phyloP scores from a whole-genome alignment of 176 grass and related monocot species.

The Musa schizocarpa region DNA sequence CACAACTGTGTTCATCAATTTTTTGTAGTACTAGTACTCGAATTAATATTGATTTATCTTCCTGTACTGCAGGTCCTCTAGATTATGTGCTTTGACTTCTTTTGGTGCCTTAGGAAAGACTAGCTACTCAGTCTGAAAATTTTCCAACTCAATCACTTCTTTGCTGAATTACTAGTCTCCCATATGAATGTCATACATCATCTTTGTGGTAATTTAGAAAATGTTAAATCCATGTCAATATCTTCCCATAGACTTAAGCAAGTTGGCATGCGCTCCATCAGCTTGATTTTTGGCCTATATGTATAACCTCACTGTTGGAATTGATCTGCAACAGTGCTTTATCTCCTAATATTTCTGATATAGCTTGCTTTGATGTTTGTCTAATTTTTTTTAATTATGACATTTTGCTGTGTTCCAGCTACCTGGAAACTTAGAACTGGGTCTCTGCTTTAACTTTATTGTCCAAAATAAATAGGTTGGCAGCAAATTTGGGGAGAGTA shows the following conservation, averaged over 20 bases:
- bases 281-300: neutral
- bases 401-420: neutral
- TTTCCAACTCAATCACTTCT: too few species aligned
- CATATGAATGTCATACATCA: neutral
- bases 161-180: neutral
- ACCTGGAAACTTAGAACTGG: neutral
- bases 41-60: too few species aligned
- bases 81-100: too few species aligned
- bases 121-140: too few species aligned
- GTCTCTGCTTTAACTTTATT: neutral
- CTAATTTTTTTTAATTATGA: neutral
- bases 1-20: neutral
- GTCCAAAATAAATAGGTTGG: slow-evolving; percentile 52
- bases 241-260: neutral
- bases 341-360: neutral
- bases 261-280: neutral
- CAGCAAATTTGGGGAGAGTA: slow-evolving; percentile 98
- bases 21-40: neutral
- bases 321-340: too few species aligned
- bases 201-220: too few species aligned
- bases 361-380: neutral
- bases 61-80: too few species aligned
- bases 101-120: too few species aligned
- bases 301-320: too few species aligned
- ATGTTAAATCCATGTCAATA: too few species aligned